phyloP scores from a whole-genome alignment of 495 filamentous ascomycete genomes.

The Apodospora peruviana region DNA sequence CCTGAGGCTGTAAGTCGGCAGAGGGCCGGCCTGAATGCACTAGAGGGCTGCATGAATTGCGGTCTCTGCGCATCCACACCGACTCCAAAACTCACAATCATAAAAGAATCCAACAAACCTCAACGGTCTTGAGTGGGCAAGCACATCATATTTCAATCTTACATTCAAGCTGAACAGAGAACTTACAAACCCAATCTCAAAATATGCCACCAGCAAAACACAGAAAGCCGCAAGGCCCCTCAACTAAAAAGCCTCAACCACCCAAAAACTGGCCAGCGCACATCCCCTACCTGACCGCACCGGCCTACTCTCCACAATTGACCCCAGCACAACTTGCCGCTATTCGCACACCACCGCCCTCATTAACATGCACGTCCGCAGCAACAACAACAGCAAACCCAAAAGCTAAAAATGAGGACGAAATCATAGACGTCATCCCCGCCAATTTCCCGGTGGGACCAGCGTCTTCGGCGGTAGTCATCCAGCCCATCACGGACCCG shows the following conservation, averaged over 20 bases:
- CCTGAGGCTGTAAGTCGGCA: neutral
- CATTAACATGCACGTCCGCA: no score
- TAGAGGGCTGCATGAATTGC: no score
- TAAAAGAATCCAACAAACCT: no score
- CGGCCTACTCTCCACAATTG: slow-evolving; percentile 43
- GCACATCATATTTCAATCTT: no score
- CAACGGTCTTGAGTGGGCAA: no score
- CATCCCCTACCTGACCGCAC: slow-evolving; percentile 47
- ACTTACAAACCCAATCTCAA: no score
- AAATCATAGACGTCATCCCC: slow-evolving; percentile 26
- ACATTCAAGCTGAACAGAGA: neutral
- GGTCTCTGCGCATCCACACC: no score
- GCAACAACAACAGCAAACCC: neutral
- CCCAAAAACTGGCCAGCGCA: slow-evolving; percentile 55
- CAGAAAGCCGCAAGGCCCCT: neutral
- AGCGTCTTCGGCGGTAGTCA: slow-evolving; percentile 44
- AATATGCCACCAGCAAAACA: neutral
- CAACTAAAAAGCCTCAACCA: neutral
- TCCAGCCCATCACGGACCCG: slow-evolving; percentile 46
- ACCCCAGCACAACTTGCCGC: slow-evolving; percentile 29
- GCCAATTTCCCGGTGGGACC: slow-evolving; percentile 35
- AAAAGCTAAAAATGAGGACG: neutral
- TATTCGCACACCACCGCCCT: slow-evolving; percentile 28
- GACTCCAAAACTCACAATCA: no score
- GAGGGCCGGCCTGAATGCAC: neutral